Conservation (phyloP, 129 eudicot genomes). For the Gnaphalium uliginosum region DNA sequence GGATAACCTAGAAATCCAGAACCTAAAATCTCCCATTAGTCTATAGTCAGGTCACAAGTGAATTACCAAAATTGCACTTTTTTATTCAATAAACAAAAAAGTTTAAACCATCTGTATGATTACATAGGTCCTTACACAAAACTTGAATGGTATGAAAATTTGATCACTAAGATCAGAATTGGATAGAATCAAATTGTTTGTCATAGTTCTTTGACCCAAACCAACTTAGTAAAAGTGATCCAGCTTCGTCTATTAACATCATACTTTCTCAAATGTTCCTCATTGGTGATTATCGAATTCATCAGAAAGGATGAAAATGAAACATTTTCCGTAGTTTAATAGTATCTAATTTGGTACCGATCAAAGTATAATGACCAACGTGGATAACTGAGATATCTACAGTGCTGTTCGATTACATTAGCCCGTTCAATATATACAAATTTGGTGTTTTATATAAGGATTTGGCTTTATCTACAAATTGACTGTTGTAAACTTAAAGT, state of each 20-base stretch:
- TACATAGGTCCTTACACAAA: conserved; percentile 1
- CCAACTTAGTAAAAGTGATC: neutral
- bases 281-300: too few species aligned
- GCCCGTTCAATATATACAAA: neutral
- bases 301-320: too few species aligned
- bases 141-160: conserved; percentile 6
- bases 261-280: too few species aligned
- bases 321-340: too few species aligned
- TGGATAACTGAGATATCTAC: too few species aligned
- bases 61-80: neutral
- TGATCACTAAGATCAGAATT: neutral
- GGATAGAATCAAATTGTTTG: neutral
- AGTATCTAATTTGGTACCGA: too few species aligned
- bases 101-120: neutral
- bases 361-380: too few species aligned
- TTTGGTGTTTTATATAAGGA: neutral
- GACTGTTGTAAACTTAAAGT: conserved; percentile 11
- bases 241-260: neutral
- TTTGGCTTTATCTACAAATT: neutral
- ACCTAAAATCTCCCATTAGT: neutral
- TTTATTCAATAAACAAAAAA: neutral
- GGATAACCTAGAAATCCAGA: neutral
- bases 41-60: neutral
- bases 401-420: neutral
- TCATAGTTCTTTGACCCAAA: neutral